Percentiles rank a stretch among this genome's conserved stretches.
These are phyloP conservation scores for Umbilicus rupestris DNA, from an alignment of 164 flowering plant genomes.

Conservation along the genomic window DNA sequence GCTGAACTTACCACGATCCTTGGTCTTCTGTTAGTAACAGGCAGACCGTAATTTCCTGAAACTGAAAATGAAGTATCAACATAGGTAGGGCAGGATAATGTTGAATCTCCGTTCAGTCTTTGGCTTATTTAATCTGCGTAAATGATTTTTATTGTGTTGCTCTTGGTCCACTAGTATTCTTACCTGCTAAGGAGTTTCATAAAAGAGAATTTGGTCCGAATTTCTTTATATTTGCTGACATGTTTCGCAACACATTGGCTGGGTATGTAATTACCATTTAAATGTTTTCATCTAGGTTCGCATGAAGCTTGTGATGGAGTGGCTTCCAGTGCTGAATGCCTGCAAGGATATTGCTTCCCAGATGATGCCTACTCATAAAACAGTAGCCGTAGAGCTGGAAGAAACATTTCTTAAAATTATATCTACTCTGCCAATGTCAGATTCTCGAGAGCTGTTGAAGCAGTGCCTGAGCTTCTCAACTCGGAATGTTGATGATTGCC, in stretches of 20 bases:
- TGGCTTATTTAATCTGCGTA: background rate
- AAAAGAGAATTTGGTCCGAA: background rate
- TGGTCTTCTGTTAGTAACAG: background rate
- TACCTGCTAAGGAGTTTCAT: background rate
- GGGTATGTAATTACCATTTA: background rate
- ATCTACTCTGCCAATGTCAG: constrained; percentile 79
- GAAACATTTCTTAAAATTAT: constrained; percentile 69
- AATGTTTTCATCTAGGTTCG: constrained; percentile 47
- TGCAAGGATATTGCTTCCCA: constrained; percentile 56
- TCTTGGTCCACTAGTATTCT: background rate
- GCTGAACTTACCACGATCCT: no score
- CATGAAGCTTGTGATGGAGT: constrained; percentile 66
- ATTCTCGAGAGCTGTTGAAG: constrained; percentile 61
- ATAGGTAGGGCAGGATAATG: background rate
- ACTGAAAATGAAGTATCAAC: background rate
- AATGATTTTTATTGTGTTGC: background rate
- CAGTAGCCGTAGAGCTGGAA: constrained; percentile 60
- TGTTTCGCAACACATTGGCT: background rate
- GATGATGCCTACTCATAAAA: constrained; percentile 29
- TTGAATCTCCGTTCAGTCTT: background rate
- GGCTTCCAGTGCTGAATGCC: constrained; percentile 86
- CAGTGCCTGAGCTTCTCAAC: constrained; percentile 91
- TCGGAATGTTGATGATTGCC: constrained; percentile 78
- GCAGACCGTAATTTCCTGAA: background rate
- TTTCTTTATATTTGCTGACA: background rate